These are phyloP conservation scores for Coleophoma eucalyptorum DNA, from an alignment of 2,329 filamentous ascomycete species.

Conservation along the genomic window DNA sequence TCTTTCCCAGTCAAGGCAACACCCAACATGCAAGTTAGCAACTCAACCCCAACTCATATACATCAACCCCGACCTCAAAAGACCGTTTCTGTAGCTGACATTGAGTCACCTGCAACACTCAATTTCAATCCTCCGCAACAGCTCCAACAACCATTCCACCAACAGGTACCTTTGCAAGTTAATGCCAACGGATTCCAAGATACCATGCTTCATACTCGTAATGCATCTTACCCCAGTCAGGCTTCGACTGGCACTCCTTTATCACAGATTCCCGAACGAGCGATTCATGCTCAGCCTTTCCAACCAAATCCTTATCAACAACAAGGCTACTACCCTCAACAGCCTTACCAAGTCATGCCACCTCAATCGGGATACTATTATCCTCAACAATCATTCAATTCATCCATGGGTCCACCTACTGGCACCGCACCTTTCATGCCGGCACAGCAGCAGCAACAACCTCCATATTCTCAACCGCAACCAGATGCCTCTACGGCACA, in stretches of 20 bases:
- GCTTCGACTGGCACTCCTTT: conserved; percentile 74
- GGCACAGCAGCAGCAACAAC: conserved; percentile 23
- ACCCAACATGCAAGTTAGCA: conserved; percentile 26
- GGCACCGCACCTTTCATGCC: conserved; percentile 22
- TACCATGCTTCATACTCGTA: conserved; percentile 55
- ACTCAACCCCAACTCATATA: conserved; percentile 56
- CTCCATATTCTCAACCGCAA: conserved; percentile 24
- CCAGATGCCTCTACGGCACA: conserved; percentile 33
- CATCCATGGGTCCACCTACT: conserved; percentile 37
- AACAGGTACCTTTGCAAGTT: conserved; percentile 82
- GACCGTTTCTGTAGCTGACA: conserved; percentile 85
- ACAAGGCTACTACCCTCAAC: conserved; percentile 48
- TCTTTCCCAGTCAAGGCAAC: conserved; percentile 50
- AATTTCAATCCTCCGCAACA: conserved; percentile 56
- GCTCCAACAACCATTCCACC: conserved; percentile 85
- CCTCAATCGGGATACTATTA: conserved; percentile 67
- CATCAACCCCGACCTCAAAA: conserved; percentile 96
- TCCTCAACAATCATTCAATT: conserved; percentile 43
- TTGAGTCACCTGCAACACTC: conserved; percentile 69
- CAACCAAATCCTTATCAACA: conserved; percentile 65
- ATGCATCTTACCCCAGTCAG: conserved; percentile 67
- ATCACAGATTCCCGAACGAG: conserved; percentile 88
- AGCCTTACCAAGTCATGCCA: conserved; percentile 53
- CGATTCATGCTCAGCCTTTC: conserved; percentile 87
- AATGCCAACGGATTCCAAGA: conserved; percentile 52